phyloP scores from a whole-genome alignment of 805 yeast genomes.

The Suhomyces prunicola region DNA sequence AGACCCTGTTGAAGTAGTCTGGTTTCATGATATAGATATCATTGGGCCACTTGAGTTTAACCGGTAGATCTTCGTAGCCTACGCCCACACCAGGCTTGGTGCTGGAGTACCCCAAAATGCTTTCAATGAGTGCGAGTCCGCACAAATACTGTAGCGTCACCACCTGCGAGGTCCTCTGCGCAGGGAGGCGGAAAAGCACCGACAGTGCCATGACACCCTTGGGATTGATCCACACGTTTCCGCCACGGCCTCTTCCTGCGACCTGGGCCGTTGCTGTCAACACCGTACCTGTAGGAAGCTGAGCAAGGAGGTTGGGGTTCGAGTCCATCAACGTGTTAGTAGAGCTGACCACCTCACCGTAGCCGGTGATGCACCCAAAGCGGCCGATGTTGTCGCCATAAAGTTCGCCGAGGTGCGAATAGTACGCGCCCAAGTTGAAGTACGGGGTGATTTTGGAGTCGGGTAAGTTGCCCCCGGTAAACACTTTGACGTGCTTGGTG shows the following conservation, averaged over 20 bases:
- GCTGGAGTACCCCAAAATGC: constrained; percentile 58
- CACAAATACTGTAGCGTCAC: constrained; percentile 86
- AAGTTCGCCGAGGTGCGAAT: constrained; percentile 34
- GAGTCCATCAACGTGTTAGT: constrained; percentile 76
- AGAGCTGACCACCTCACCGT: constrained; percentile 88
- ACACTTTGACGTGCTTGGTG: constrained; percentile 52
- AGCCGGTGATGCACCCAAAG: constrained; percentile 64
- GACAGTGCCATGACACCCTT: constrained; percentile 86
- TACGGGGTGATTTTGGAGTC: constrained; percentile 59
- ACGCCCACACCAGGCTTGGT: constrained; percentile 32
- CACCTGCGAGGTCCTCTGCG: constrained; percentile 33
- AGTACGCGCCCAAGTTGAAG: constrained; percentile 64
- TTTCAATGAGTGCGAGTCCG: constrained; percentile 78
- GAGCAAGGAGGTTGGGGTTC: constrained; percentile 56
- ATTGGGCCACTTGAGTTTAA: constrained; percentile 94
- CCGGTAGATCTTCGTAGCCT: constrained; percentile 73
- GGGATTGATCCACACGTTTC: constrained; percentile 94
- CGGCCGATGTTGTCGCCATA: constrained; percentile 22
- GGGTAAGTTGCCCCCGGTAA: constrained; percentile 46
- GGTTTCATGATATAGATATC: constrained; percentile 80
- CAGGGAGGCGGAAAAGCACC: constrained; percentile 58
- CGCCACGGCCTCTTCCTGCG: constrained; percentile 92
- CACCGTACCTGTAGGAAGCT: constrained; percentile 68
- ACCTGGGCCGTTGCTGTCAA: constrained; percentile 79
- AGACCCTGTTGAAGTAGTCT: constrained; percentile 37